Base-by-base conservation (phyloP, 2,329 filamentous ascomycete genomes). In the Trichoderma sp. region DNA sequence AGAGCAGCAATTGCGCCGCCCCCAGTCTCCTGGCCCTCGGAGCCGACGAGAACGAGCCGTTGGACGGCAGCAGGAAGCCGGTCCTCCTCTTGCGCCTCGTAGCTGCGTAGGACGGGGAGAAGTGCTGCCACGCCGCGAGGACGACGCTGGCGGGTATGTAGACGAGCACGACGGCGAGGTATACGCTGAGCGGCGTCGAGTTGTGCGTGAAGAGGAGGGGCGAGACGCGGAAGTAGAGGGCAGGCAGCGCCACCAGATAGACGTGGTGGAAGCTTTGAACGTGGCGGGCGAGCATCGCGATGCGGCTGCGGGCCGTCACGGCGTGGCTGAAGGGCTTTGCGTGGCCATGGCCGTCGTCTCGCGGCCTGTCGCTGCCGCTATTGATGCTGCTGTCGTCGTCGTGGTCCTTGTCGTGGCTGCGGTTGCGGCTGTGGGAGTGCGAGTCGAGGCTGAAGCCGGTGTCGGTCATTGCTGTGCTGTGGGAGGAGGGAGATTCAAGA, bases 161-260 rank as follows among this genome's bases (percentile, higher is more conserved):
- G 28, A 66, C 54, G 14, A 66, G 54, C n/a, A 60, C 61, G 30
- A 60, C 39, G 48, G 65, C 65, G 54, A 66, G 65, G 30, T 64
- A 66, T 30, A 64, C 39, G 47, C 65, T 66, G 5, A 66, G 52
- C 12, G 65, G 57, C 7, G 41, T 59, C 5, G 65, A 66, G 39
- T 66, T 66, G 59, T 66, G 65, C 24, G 65, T 66, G 24, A 66
- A 45, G 4, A 66, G 45, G 15, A 66, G 30, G 9, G 65, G 65
- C n/a, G 57, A 66, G 47, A 66, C 17, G 41, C 65, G 65, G 9
- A 66, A 63, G 55, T 66, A 66, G 4, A 66, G 41, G 28, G 65
- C 19, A 3, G 65, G 61, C 14, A 66, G 39, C 21, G 48, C 3
- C 26, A 66, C 17, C 5, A 66, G 61, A n/a, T 59, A 64, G 45